These are phyloP conservation scores for Oemleria cerasiformis DNA, from an alignment of 306 rosid genomes.

Conservation along the genomic window DNA sequence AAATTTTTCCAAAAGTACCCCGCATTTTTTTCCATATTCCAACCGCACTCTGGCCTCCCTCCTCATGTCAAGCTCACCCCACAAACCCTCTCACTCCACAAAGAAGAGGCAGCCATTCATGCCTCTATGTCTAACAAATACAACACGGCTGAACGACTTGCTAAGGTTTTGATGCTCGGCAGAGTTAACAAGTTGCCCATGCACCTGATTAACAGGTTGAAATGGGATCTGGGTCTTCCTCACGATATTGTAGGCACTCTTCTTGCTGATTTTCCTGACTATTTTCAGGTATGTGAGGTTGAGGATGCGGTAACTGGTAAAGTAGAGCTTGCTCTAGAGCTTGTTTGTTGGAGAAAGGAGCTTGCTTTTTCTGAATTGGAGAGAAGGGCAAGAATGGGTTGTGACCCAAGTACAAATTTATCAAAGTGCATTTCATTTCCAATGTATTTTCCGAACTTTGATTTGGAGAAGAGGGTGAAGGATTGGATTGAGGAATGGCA, in stretches of 20 bases:
- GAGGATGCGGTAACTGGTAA: constrained; percentile 48
- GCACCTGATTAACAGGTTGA: constrained; percentile 57
- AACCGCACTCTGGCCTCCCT: constrained; percentile 48
- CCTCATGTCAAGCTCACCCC: constrained; percentile 59
- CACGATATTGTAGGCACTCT: constrained; percentile 47
- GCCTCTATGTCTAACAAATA: constrained; percentile 34
- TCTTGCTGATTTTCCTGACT: constrained; percentile 72
- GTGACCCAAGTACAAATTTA: constrained; percentile 23
- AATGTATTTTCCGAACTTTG: constrained; percentile 65
- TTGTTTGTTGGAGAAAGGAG: constrained; percentile 64
- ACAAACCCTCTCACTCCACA: constrained; percentile 50
- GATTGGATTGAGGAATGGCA: constrained; percentile 82
- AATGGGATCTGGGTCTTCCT: constrained; percentile 91
- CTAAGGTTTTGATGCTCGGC: constrained; percentile 72
- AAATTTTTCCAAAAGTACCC: constrained; percentile 49
- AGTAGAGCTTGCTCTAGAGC: constrained; percentile 65
- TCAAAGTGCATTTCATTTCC: constrained; percentile 52
- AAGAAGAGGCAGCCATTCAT: constrained; percentile 54
- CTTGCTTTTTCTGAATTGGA: constrained; percentile 69
- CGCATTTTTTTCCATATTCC: constrained; percentile 50
- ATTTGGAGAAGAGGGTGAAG: constrained; percentile 61
- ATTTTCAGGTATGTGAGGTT: constrained; percentile 57
- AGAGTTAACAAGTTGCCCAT: constrained; percentile 60
- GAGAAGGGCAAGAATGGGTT: constrained; percentile 38
- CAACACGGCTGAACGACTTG: constrained; percentile 54